These are phyloP conservation scores for Dryas integrifolia DNA, from an alignment of 331 rosid genomes.

Conservation along the genomic window DNA sequence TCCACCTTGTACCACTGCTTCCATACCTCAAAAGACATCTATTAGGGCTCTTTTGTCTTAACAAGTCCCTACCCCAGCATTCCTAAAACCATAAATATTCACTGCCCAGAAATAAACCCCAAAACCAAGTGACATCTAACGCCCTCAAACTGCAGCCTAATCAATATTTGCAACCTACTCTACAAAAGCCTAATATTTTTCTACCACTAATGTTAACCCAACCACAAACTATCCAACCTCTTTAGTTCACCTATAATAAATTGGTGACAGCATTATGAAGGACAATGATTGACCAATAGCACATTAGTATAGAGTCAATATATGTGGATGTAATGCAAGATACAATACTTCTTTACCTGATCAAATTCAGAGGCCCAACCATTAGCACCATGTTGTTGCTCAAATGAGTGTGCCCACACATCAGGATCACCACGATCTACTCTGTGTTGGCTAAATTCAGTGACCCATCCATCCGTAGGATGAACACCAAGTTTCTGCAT, in stretches of 20 bases:
- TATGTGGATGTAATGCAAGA: neutral
- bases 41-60: neutral
- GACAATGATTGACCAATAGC: neutral
- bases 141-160: conserved; percentile 7
- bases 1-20: neutral
- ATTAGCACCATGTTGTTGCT: conserved; percentile 75
- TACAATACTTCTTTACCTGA: conserved; percentile 49
- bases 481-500: conserved; percentile 47
- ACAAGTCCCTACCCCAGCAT: conserved; percentile 6
- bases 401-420: conserved; percentile 82
- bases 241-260: neutral
- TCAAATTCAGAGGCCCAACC: conserved; percentile 98
- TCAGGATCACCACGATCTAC: conserved; percentile 59
- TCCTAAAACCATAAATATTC: neutral
- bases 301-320: neutral
- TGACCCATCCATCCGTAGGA: conserved; percentile 71
- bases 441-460: conserved; percentile 66
- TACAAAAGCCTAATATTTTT: neutral
- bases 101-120: neutral
- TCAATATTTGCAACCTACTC: neutral
- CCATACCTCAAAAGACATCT: neutral
- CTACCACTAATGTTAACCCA: neutral
- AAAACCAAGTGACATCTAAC: neutral
- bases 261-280: neutral
- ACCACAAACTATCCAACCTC: neutral